These are phyloP conservation scores for Podila epicladia DNA, from an alignment of 192 early-diverging fungal genomes.

Conservation along the genomic window DNA sequence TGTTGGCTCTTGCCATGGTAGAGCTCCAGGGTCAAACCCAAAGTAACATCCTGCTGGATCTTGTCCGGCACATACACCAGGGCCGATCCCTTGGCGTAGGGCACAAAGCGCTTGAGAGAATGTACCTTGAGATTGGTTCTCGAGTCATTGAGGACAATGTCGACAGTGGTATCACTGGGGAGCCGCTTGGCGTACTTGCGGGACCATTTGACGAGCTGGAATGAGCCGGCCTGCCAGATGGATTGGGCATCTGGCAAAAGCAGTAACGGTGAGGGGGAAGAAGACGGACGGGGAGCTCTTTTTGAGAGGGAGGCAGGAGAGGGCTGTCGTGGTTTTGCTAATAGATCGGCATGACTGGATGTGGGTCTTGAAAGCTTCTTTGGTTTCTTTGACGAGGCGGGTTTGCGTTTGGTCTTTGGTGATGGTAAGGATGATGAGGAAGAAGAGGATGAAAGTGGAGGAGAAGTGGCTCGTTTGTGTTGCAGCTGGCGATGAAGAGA, in stretches of 20 bases:
- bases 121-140: slow-evolving; percentile 20
- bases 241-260: slow-evolving; percentile 27
- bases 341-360: not conserved
- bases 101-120: slow-evolving; percentile 35
- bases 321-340: not conserved
- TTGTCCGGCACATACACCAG: slow-evolving; percentile 29
- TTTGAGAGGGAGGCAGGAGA: not conserved
- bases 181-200: slow-evolving; percentile 23
- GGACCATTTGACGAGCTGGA: slow-evolving; percentile 31
- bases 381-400: not conserved
- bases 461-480: not conserved
- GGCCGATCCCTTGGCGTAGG: slow-evolving; percentile 17
- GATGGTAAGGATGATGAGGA: not conserved
- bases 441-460: not conserved
- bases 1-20: slow-evolving; percentile 14
- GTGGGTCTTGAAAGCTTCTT: not conserved
- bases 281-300: not conserved
- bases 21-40: slow-evolving; percentile 23
- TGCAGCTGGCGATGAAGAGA: slow-evolving; percentile 7
- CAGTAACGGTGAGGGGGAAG: slow-evolving; percentile 10
- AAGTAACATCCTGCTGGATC: slow-evolving; percentile 5
- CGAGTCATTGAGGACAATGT: slow-evolving; percentile 33
- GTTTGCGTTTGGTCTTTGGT: not conserved
- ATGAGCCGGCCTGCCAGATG: slow-evolving; percentile 38
- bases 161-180: slow-evolving; percentile 37